A percentile compares a stretch with the other conserved stretches of the same genome.
These are phyloP conservation scores for Globisporangium lucens DNA, from an alignment of 352 stramenopile genomes.

Conservation along the genomic window DNA sequence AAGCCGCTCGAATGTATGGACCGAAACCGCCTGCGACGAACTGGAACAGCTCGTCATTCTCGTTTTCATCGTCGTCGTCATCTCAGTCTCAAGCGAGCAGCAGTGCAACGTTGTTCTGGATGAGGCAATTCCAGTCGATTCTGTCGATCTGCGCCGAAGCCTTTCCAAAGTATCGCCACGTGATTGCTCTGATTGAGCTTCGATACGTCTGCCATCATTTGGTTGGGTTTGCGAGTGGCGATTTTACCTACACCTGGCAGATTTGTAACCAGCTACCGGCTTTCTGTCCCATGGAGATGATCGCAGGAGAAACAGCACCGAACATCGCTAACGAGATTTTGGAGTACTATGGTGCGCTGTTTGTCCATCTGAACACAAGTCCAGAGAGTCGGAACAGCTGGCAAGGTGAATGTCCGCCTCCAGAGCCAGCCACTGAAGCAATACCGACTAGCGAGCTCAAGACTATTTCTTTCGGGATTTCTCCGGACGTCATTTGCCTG, in stretches of 20 bases:
- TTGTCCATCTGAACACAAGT: slow-evolving; percentile 58
- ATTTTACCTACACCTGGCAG: slow-evolving; percentile 75
- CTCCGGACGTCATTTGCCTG: slow-evolving; percentile 50
- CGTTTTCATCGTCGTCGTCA: slow-evolving; percentile 36
- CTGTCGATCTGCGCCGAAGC: slow-evolving; percentile 60
- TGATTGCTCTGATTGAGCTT: slow-evolving; percentile 73
- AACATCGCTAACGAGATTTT: slow-evolving; percentile 78
- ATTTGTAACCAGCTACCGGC: slow-evolving; percentile 60
- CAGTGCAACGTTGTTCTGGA: slow-evolving; percentile 72
- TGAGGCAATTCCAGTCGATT: slow-evolving; percentile 76
- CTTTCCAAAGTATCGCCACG: slow-evolving; percentile 63
- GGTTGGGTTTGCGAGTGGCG: slow-evolving; percentile 50
- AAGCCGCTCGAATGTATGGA: slow-evolving; percentile 67
- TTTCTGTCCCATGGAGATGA: slow-evolving; percentile 37
- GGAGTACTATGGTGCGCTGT: slow-evolving; percentile 66
- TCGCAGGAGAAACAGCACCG: slow-evolving; percentile 56
- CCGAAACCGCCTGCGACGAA: slow-evolving; percentile 30
- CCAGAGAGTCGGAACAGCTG: slow-evolving; percentile 38
- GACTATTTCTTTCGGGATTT: slow-evolving; percentile 37
- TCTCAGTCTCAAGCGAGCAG: slow-evolving; percentile 33
- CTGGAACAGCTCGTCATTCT: slow-evolving; percentile 26
- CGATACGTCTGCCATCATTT: slow-evolving; percentile 83
- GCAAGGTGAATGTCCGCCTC: slow-evolving; percentile 21
- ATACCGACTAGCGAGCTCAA: slow-evolving; percentile 13
- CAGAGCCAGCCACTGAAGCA: slow-evolving; percentile 15